phyloP scores from a whole-genome alignment of 164 flowering plant genomes.

The Cinnamomum micranthum region DNA sequence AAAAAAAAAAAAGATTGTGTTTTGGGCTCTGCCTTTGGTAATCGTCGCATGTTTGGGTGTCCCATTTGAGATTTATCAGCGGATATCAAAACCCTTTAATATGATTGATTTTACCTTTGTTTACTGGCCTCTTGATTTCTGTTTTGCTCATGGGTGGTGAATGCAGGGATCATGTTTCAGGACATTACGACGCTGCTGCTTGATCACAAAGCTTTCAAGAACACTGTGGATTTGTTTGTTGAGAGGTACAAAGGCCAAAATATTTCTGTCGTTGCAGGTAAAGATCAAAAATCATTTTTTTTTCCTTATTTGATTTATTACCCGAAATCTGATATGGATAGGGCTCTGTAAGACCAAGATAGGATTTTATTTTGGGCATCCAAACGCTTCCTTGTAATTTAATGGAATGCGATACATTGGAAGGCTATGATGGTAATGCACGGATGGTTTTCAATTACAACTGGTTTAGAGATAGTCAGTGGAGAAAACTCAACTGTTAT shows the following conservation, averaged over 20 bases:
- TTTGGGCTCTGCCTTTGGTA: not conserved
- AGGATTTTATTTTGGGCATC: no score
- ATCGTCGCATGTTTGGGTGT: not conserved
- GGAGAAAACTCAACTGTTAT: no score
- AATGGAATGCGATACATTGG: not conserved
- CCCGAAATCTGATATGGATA: not conserved
- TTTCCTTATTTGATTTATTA: conserved; percentile 4
- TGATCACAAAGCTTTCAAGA: conserved; percentile 73
- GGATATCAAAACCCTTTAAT: no score
- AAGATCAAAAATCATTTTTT: no score
- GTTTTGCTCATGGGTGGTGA: no score
- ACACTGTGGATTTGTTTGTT: conserved; percentile 84
- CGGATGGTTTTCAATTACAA: no score
- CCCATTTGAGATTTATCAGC: not conserved
- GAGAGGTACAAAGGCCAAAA: conserved; percentile 72
- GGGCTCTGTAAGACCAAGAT: no score
- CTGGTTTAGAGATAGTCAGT: no score
- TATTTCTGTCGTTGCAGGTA: conserved; percentile 88
- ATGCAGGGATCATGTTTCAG: conserved; percentile 87
- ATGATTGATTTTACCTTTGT: not conserved
- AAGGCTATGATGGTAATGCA: not conserved
- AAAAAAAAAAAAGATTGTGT: no score
- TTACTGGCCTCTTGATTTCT: not conserved
- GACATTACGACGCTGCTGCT: conserved; percentile 84
- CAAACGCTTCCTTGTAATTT: no score